Evolutionary conservation across 2,329 filamentous ascomycete genomes (phyloP).

Genomic region (Xylaria sp.): DNA sequence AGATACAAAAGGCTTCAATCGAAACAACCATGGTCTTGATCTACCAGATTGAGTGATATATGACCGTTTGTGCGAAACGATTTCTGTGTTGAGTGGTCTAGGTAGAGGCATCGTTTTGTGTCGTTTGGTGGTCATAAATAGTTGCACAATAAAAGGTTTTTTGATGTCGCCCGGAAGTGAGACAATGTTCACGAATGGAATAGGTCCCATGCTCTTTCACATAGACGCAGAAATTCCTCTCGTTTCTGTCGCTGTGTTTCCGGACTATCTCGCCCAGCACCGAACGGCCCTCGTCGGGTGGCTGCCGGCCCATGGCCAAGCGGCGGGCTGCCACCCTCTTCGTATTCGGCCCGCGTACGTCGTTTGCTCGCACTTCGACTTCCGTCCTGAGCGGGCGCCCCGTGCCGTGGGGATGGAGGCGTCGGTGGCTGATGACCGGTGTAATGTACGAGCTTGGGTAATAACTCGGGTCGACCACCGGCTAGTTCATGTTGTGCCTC

Average conservation of each 20-base stretch:
- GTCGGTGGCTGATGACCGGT: slow-evolving; percentile 92
- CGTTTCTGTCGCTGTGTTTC: slow-evolving; percentile 86
- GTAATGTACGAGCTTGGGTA: slow-evolving; percentile 95
- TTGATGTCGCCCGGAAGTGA: slow-evolving; percentile 22
- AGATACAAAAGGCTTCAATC: background rate
- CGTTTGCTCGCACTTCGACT: slow-evolving; percentile 70
- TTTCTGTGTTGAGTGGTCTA: background rate
- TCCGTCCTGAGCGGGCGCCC: slow-evolving; percentile 51
- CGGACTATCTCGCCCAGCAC: slow-evolving; percentile 80
- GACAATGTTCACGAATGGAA: slow-evolving; percentile 77
- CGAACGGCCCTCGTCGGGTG: slow-evolving; percentile 72
- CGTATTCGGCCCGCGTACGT: slow-evolving; percentile 87
- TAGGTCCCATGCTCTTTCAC: slow-evolving; percentile 91
- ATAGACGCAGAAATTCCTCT: slow-evolving; percentile 87
- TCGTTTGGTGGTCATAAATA: slow-evolving; percentile 33
- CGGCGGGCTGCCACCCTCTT: slow-evolving; percentile 84
- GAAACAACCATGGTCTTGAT: background rate
- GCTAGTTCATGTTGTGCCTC: slow-evolving; percentile 91
- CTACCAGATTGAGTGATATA: background rate
- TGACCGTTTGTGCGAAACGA: background rate
- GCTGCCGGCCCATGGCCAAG: slow-evolving; percentile 74
- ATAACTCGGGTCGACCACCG: slow-evolving; percentile 87
- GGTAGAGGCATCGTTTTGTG: slow-evolving; percentile 20
- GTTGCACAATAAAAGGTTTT: slow-evolving; percentile 34
- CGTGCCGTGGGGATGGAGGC: slow-evolving; percentile 77